Conservation (phyloP, 1,139 yeast genomes). For the Diutina ranongensis region DNA sequence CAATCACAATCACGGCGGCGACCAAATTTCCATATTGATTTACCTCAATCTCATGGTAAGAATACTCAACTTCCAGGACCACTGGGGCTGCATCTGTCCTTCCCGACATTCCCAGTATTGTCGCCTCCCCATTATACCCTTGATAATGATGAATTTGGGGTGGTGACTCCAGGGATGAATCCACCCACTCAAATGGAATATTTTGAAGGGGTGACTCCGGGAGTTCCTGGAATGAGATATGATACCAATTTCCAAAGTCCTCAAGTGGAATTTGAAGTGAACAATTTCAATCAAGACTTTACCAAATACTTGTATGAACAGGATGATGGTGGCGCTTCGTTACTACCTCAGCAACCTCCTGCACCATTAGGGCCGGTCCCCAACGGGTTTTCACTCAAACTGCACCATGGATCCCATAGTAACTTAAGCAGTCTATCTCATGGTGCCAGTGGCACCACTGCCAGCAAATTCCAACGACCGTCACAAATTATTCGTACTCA, state of each 20-base stretch:
- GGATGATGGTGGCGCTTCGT: no score
- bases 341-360: not conserved
- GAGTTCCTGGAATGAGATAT: conserved; percentile 6
- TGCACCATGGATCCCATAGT: not conserved
- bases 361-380: conserved; percentile 2
- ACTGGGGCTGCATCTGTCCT: not conserved
- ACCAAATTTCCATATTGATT: conserved; percentile 3
- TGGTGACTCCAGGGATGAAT: conserved; percentile 2
- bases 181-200: not conserved
- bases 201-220: conserved; percentile 5
- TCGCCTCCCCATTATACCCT: conserved; percentile 2
- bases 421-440: not conserved
- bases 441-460: not conserved
- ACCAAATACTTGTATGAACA: not conserved
- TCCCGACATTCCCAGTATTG: not conserved
- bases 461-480: not conserved
- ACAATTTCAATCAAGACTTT: conserved; percentile 4
- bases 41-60: not conserved
- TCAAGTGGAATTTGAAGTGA: conserved; percentile 1
- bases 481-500: not conserved
- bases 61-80: not conserved
- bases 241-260: not conserved
- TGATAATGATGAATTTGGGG: conserved; percentile 5
- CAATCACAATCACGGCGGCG: not conserved
- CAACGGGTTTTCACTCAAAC: not conserved